These are phyloP conservation scores for Tuber umbilicatum DNA, from an alignment of 495 filamentous ascomycete species.

Conservation along the genomic window DNA sequence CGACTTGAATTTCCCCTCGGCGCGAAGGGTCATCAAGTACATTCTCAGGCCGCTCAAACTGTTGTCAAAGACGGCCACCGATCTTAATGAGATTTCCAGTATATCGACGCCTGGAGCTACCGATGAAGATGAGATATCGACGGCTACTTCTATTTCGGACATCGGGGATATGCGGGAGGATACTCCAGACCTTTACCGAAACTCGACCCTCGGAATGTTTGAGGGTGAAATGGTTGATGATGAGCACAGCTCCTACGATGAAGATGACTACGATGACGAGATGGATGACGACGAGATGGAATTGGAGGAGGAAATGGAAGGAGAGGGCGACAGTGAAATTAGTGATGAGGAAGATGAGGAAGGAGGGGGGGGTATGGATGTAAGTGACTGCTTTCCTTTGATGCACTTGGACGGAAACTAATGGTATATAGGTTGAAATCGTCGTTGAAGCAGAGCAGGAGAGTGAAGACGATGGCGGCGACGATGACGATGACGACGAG, in stretches of 20 bases:
- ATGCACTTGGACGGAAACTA: constrained; percentile 7
- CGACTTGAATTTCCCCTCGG: constrained; percentile 87
- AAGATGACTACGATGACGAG: constrained; percentile 87
- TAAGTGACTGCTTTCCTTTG: constrained; percentile 26
- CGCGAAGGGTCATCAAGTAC: constrained; percentile 90
- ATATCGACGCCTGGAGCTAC: constrained; percentile 61
- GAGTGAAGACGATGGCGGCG: constrained; percentile 56
- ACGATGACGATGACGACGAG: constrained; percentile 58
- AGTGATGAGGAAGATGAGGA: constrained; percentile 86
- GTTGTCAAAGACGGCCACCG: constrained; percentile 77
- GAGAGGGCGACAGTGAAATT: constrained; percentile 70
- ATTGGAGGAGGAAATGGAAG: constrained; percentile 63
- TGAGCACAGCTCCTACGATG: constrained; percentile 62
- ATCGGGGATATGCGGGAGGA: constrained; percentile 85
- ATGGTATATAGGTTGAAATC: constrained; percentile 71
- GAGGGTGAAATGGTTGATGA: constrained; percentile 86
- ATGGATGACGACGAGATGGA: constrained; percentile 50
- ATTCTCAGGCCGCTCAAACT: constrained; percentile 82
- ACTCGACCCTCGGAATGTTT: constrained; percentile 91
- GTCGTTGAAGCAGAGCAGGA: constrained; percentile 67
- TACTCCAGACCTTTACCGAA: constrained; percentile 93
- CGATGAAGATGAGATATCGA: constrained; percentile 82
- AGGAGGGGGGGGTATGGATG: constrained; percentile 65
- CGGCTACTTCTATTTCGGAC: constrained; percentile 82
- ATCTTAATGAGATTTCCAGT: constrained; percentile 71